Conservation (phyloP, 176 grass and related monocot species). For the Eragrostis curvula region DNA sequence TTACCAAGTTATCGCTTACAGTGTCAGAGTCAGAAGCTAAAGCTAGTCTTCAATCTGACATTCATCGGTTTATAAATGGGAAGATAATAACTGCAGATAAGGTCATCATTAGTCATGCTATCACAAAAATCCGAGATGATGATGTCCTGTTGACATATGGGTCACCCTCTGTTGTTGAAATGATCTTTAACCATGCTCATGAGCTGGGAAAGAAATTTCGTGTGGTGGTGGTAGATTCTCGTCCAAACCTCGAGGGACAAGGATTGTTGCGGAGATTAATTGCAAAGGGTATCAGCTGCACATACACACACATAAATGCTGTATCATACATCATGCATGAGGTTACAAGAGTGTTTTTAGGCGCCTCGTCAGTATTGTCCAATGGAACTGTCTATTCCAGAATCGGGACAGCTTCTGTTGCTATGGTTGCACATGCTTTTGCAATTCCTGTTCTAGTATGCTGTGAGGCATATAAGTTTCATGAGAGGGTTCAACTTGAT, state of each 20-base stretch:
- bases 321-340: slow-evolving; percentile 87
- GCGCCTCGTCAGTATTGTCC: slow-evolving; percentile 72
- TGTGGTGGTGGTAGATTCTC: slow-evolving; percentile 75
- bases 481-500: slow-evolving; percentile 89
- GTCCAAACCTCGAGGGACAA: slow-evolving; percentile 73
- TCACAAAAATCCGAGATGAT: slow-evolving; percentile 74
- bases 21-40: slow-evolving; percentile 71
- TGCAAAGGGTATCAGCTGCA: slow-evolving; percentile 70
- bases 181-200: slow-evolving; percentile 68
- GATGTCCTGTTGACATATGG: slow-evolving; percentile 84
- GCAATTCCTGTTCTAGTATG: slow-evolving; percentile 75
- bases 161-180: slow-evolving; percentile 77
- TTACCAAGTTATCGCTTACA: slow-evolving; percentile 53
- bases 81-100: slow-evolving; percentile 79
- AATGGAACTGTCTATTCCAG: slow-evolving; percentile 86
- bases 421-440: slow-evolving; percentile 83
- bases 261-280: slow-evolving; percentile 59
- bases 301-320: slow-evolving; percentile 79
- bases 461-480: slow-evolving; percentile 88
- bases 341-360: slow-evolving; percentile 78
- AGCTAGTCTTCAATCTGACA: slow-evolving; percentile 74
- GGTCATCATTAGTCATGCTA: slow-evolving; percentile 71
- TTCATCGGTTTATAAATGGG: slow-evolving; percentile 84
- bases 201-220: slow-evolving; percentile 64
- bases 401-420: slow-evolving; percentile 67